Base-by-base conservation (phyloP, 106 monocot genomes). In the Dendrobium catenatum region DNA sequence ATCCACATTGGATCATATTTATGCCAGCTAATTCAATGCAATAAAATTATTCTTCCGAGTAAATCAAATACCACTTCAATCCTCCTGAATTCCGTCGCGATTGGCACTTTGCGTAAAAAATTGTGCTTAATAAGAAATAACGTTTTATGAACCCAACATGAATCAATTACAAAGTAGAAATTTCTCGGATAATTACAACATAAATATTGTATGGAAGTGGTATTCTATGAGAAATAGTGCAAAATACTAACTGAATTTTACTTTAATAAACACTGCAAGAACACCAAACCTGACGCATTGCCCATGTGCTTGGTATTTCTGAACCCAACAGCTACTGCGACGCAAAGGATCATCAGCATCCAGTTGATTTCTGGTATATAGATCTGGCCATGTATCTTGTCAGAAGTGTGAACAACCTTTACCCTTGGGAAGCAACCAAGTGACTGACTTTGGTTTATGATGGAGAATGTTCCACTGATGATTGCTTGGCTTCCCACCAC, bases 291-390 rank as follows among this genome's bases (percentile, higher is more conserved):
- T 85, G 89, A 90, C 55, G 93, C 93, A 85, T 93, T 93, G 49
- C 90, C 93, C 83, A 93, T 81, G 41, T 85, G 86, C 55, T 93
- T 90, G 70, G 85, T 90, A 76, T 93, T 81, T 80, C 93, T 89
- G 75, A 93, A 93, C 11, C 93, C 93, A 40, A 90, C 77, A 22
- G 93, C 85, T 20, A 93, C 89, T 15, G 92, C 80, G 11, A 93
- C 49, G 27, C 92, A 93, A 15, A 93, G 79, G 61, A 88, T 64
- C 88, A 93, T 90, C 19, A 93, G 89, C 42, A 90, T 89, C 92
- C 92, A 89, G 74, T 93, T 93, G 78, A 90, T 85, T 48, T 93
- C 92, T 9, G 92, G 92, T 55, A 93, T 93, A 72, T 90, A 93
- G 56, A 93, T 90, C 81, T 93, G 92, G 18, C 92, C 92, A 64